Conservation (phyloP, 257 asterid genomes). For the Scutellaria barbata region DNA sequence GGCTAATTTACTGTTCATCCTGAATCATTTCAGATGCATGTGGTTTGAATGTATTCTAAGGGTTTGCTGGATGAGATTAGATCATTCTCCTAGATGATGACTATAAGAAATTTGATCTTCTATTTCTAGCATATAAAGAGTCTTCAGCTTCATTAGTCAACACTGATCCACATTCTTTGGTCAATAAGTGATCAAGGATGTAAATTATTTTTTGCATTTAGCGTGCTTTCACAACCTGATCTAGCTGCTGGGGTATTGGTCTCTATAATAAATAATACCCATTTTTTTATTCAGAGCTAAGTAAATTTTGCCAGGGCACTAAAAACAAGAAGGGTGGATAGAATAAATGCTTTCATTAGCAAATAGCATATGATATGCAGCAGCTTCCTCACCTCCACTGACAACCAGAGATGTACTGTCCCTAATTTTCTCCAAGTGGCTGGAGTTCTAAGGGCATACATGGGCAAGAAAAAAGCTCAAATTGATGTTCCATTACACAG, state of each 20-base stretch:
- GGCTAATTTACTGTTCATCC: constrained; percentile 3
- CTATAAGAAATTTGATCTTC: too few relatives aligned
- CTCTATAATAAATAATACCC: neutral
- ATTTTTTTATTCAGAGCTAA: neutral
- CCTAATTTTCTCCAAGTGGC: constrained; percentile 2
- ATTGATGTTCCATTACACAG: neutral
- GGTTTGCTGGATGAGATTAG: neutral
- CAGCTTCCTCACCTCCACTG: constrained; percentile 8
- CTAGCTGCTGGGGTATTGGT: constrained; percentile 12
- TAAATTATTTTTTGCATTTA: constrained; percentile 1
- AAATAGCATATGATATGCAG: constrained; percentile 17
- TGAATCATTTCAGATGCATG: constrained; percentile 4
- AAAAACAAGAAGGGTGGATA: neutral
- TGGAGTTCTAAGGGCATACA: neutral
- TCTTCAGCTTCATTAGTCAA: neutral
- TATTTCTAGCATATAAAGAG: neutral
- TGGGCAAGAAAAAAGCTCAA: neutral
- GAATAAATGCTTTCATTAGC: neutral
- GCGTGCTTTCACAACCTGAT: neutral
- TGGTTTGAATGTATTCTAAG: constrained; percentile 8
- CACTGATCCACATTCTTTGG: neutral
- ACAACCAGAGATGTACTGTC: neutral
- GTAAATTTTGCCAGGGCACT: neutral
- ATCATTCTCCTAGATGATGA: neutral
- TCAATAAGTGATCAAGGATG: constrained; percentile 19